These are phyloP conservation scores for Nidularia pulvinata DNA, from an alignment of 768 basidiomycete genomes.

Conservation along the genomic window DNA sequence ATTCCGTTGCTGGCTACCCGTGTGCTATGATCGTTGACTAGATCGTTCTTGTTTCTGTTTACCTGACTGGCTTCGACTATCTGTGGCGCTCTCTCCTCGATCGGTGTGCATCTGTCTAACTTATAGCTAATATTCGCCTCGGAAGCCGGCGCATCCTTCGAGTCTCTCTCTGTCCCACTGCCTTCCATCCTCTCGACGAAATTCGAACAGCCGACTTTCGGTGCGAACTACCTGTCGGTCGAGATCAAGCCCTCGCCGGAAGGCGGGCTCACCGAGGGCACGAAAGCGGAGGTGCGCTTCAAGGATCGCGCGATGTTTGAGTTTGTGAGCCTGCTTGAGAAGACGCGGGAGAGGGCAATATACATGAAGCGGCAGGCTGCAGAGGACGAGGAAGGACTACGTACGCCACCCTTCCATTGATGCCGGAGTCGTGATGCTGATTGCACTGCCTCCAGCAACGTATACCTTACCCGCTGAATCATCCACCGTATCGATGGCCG, in stretches of 20 bases:
- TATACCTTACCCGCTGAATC: too few species aligned
- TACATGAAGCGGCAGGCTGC: slow-evolving; percentile 68
- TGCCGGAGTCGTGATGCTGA: not conserved
- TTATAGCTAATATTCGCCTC: slow-evolving; percentile 64
- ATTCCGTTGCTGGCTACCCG: too few species aligned
- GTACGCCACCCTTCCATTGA: slow-evolving; percentile 25
- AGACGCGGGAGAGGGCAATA: slow-evolving; percentile 73
- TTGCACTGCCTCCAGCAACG: too few species aligned
- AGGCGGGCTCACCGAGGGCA: slow-evolving; percentile 68
- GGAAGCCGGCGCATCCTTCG: slow-evolving; percentile 30
- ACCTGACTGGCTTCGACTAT: too few species aligned
- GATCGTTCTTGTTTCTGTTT: slow-evolving; percentile 1
- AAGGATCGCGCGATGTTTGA: slow-evolving; percentile 69
- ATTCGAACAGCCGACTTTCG: slow-evolving; percentile 78
- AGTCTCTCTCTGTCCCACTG: slow-evolving; percentile 59
- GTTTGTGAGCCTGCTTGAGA: slow-evolving; percentile 73
- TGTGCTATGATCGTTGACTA: too few species aligned
- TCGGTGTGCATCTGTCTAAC: not conserved
- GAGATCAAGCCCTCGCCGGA: slow-evolving; percentile 65
- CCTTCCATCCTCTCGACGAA: slow-evolving; percentile 63
- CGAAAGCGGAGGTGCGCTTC: slow-evolving; percentile 66
- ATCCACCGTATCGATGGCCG: too few species aligned
- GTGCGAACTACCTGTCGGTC: slow-evolving; percentile 64
- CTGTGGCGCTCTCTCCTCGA: too few species aligned
- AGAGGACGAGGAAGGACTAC: slow-evolving; percentile 61